A percentile compares a stretch with the other conserved stretches of the same genome.
These are phyloP conservation scores for Cladosporium phlei DNA, from an alignment of 2,329 filamentous ascomycete genomes.

Conservation along the genomic window DNA sequence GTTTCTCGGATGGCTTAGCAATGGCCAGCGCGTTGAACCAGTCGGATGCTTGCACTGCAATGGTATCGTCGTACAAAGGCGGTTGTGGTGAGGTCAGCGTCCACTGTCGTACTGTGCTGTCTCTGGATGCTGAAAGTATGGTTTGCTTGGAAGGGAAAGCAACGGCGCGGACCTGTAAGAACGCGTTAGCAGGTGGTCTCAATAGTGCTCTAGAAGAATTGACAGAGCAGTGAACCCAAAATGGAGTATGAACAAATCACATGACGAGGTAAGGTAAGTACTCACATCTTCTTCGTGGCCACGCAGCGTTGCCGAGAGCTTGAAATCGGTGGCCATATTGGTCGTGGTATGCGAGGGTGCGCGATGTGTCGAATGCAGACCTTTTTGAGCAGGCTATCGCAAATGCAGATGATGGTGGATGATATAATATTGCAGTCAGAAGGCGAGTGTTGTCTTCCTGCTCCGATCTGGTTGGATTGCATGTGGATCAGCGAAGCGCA, in stretches of 20 bases:
- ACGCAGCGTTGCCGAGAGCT: slow-evolving; percentile 81
- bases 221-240: no score
- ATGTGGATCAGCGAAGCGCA: no score
- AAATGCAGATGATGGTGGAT: no score
- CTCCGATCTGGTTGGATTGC: no score
- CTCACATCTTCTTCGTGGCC: slow-evolving; percentile 93
- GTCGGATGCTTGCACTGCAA: slow-evolving; percentile 72
- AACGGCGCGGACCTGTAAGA: slow-evolving; percentile 73
- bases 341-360: no score
- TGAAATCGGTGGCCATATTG: slow-evolving; percentile 78
- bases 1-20: slow-evolving; percentile 61
- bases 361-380: no score
- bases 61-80: slow-evolving; percentile 68
- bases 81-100: slow-evolving; percentile 61
- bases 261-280: slow-evolving; percentile 16
- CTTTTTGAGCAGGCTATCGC: no score
- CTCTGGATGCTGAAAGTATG: slow-evolving; percentile 81
- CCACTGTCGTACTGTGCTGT: slow-evolving; percentile 87
- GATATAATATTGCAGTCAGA: no score
- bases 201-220: no score
- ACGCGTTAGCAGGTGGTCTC: neutral
- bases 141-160: slow-evolving; percentile 67
- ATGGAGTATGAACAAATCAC: slow-evolving; percentile 1
- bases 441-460: no score
- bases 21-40: slow-evolving; percentile 86